Percentiles rank a stretch among this genome's conserved stretches.
phyloP scores from a whole-genome alignment of 1,284 basidiomycete species.

The Sphagnurus paluster region DNA sequence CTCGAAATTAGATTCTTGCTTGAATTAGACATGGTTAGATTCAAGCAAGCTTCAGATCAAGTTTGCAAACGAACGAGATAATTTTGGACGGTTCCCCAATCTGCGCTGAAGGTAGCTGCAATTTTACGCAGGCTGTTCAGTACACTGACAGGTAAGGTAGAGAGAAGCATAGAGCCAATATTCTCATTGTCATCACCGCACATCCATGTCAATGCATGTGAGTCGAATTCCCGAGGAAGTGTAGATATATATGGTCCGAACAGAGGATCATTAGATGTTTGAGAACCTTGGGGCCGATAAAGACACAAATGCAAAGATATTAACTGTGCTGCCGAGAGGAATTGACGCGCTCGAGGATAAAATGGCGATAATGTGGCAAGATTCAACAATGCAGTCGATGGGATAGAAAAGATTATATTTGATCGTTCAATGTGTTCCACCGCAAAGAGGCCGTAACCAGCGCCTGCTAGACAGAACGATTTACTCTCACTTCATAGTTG shows the following conservation, averaged over 20 bases:
- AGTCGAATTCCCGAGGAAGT: constrained; percentile 66
- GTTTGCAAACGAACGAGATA: constrained; percentile 47
- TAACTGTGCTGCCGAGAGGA: constrained; percentile 58
- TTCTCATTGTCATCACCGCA: constrained; percentile 32
- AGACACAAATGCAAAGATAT: constrained; percentile 65
- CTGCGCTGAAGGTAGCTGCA: constrained; percentile 53
- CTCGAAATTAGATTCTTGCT: constrained; percentile 25
- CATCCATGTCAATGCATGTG: constrained; percentile 79
- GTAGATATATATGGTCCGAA: constrained; percentile 79
- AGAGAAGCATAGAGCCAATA: constrained; percentile 34
- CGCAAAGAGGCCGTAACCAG: constrained; percentile 74
- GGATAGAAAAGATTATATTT: constrained; percentile 64
- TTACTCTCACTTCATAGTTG: background rate
- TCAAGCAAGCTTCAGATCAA: background rate
- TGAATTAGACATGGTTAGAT: constrained; percentile 13
- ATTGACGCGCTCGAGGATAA: constrained; percentile 42
- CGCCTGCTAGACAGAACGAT: constrained; percentile 39
- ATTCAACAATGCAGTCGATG: constrained; percentile 71
- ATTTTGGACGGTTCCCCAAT: constrained; percentile 50
- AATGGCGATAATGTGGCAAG: constrained; percentile 56
- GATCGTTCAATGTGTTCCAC: constrained; percentile 44
- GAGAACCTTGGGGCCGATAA: constrained; percentile 39
- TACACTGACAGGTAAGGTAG: constrained; percentile 52
- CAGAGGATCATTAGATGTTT: constrained; percentile 47
- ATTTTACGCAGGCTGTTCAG: constrained; percentile 47